Percentiles rank a stretch among this genome's conserved stretches.
Evolutionary conservation across 352 stramenopile species (phyloP).

Genomic region (Phytophthora nicotianae): DNA sequence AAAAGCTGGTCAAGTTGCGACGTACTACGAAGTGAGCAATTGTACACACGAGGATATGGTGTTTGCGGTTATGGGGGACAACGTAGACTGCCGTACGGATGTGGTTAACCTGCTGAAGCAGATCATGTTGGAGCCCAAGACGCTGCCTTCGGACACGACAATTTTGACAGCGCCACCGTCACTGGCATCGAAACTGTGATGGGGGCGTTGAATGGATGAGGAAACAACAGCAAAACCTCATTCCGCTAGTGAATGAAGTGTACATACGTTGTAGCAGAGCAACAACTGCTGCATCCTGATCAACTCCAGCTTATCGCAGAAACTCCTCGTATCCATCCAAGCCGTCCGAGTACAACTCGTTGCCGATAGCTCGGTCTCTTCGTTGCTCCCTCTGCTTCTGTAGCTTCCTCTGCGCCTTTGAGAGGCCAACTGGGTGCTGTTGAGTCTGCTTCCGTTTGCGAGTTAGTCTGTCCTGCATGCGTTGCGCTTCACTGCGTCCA

Average conservation of each 20-base stretch:
- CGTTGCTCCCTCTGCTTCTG: constrained; percentile 45
- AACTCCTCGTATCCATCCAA: constrained; percentile 69
- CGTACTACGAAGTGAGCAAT: constrained; percentile 49
- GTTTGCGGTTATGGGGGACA: constrained; percentile 75
- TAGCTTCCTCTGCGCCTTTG: constrained; percentile 43
- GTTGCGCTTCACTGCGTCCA: constrained; percentile 42
- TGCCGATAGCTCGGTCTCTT: constrained; percentile 46
- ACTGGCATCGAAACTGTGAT: constrained; percentile 24
- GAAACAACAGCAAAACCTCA: constrained; percentile 4
- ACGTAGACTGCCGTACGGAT: constrained; percentile 44
- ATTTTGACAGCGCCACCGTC: constrained; percentile 5
- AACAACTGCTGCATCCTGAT: constrained; percentile 1
- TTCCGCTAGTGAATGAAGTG: background rate
- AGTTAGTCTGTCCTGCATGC: constrained; percentile 46
- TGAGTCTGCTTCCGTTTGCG: constrained; percentile 52
- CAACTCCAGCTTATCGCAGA: constrained; percentile 32
- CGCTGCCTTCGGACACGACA: background rate
- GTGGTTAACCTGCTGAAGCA: constrained; percentile 47
- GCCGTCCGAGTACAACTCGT: constrained; percentile 50
- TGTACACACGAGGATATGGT: constrained; percentile 71
- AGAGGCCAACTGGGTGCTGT: constrained; percentile 18
- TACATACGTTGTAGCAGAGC: background rate
- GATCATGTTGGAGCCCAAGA: constrained; percentile 32
- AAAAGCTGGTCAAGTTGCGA: constrained; percentile 43
- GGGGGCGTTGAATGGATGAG: background rate